A percentile compares a stretch with the other conserved stretches of the same genome.
phyloP scores from a whole-genome alignment of 192 early-diverging fungal species.

The Coemansia sp. region DNA sequence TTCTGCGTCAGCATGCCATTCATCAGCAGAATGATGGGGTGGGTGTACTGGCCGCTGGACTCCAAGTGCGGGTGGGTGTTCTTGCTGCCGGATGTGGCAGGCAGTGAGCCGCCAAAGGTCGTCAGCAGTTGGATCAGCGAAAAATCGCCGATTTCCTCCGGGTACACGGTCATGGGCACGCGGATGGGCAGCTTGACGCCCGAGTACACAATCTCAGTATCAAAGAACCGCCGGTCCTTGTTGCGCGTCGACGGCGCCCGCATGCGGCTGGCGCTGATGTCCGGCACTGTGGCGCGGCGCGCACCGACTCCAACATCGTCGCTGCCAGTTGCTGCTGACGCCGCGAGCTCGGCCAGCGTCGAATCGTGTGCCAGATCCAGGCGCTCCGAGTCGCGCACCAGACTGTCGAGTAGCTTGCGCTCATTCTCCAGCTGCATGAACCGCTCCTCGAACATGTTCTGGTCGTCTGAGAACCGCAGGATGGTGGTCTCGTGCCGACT shows the following conservation, averaged over 20 bases:
- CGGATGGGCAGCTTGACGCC: slow-evolving; percentile 86
- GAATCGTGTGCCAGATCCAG: slow-evolving; percentile 25
- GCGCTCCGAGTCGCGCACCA: slow-evolving; percentile 31
- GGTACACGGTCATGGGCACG: slow-evolving; percentile 83
- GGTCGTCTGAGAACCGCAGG: slow-evolving; percentile 79
- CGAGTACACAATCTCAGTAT: slow-evolving; percentile 84
- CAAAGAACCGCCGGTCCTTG: slow-evolving; percentile 88
- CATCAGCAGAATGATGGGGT: slow-evolving; percentile 84
- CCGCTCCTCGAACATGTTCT: slow-evolving; percentile 85
- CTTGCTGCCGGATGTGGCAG: slow-evolving; percentile 49
- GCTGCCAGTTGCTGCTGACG: slow-evolving; percentile 7
- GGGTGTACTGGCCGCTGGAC: slow-evolving; percentile 78
- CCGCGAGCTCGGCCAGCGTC: slow-evolving; percentile 24
- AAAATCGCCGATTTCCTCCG: slow-evolving; percentile 93
- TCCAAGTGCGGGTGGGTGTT: slow-evolving; percentile 88
- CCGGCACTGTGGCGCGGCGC: slow-evolving; percentile 58
- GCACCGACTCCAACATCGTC: slow-evolving; percentile 31
- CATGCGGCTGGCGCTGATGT: slow-evolving; percentile 51
- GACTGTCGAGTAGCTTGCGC: slow-evolving; percentile 22
- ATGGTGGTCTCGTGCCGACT: slow-evolving; percentile 82
- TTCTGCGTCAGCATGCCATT: slow-evolving; percentile 95
- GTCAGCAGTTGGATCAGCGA: slow-evolving; percentile 80
- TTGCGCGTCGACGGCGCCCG: slow-evolving; percentile 60
- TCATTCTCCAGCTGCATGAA: slow-evolving; percentile 58
- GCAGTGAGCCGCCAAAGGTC: slow-evolving; percentile 63